phyloP scores from a whole-genome alignment of 192 early-diverging fungal genomes.

The Backusella luteola region DNA sequence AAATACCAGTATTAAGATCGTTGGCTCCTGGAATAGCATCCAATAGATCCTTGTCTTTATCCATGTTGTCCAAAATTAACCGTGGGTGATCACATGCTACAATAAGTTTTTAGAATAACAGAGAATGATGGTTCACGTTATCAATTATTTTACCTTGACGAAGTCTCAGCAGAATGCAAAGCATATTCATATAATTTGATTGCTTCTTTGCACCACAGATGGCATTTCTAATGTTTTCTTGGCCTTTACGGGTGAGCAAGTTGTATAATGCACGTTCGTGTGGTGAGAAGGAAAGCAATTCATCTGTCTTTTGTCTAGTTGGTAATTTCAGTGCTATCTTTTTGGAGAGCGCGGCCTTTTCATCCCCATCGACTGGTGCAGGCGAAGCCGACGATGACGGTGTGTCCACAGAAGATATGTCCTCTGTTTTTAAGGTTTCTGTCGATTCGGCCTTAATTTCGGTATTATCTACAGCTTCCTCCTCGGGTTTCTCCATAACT shows the following conservation, averaged over 20 bases:
- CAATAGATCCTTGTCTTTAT: constrained; percentile 28
- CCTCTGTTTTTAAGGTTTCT: background rate
- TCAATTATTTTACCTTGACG: constrained; percentile 30
- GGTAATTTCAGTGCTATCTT: constrained; percentile 60
- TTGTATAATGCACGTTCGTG: constrained; percentile 63
- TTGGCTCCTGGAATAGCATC: background rate
- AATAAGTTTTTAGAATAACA: background rate
- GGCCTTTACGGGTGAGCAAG: constrained; percentile 41
- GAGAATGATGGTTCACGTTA: background rate
- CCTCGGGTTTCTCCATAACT: background rate
- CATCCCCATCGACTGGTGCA: background rate
- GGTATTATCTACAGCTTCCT: background rate
- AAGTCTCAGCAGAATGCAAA: constrained; percentile 41
- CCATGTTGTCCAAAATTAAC: constrained; percentile 35
- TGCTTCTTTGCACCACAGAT: constrained; percentile 20
- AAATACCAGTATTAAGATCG: background rate
- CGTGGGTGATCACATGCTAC: constrained; percentile 38
- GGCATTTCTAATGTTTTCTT: constrained; percentile 24
- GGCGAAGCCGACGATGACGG: background rate
- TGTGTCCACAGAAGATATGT: background rate
- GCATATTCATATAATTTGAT: constrained; percentile 37
- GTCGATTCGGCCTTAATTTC: background rate
- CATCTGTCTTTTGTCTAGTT: constrained; percentile 41
- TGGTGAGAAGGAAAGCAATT: constrained; percentile 42
- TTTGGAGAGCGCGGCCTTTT: background rate